These are phyloP conservation scores for Allium sativum DNA, from an alignment of 106 monocot species.

Conservation along the genomic window DNA sequence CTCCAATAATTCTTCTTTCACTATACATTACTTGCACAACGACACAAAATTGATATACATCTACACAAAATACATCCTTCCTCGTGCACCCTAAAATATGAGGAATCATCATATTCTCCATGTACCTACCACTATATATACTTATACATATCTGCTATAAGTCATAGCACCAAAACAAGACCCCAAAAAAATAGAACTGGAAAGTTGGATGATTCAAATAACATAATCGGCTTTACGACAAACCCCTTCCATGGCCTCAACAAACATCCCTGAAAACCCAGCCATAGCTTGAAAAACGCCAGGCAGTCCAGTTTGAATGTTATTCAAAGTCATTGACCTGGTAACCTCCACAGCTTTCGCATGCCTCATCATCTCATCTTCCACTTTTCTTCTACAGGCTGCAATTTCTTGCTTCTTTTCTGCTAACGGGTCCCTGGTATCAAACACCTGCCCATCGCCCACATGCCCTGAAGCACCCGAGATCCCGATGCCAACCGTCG, in stretches of 20 bases:
- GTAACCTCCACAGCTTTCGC: slow-evolving; percentile 55
- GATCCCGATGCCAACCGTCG: slow-evolving; percentile 23
- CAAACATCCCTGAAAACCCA: slow-evolving; percentile 62
- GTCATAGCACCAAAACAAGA: not conserved
- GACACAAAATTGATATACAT: not conserved
- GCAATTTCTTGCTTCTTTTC: slow-evolving; percentile 63
- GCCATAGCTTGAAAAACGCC: slow-evolving; percentile 90
- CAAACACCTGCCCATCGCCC: slow-evolving; percentile 33
- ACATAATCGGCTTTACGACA: slow-evolving; percentile 38
- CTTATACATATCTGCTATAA: slow-evolving; percentile 2
- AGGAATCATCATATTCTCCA: not conserved
- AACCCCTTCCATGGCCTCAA: slow-evolving; percentile 49
- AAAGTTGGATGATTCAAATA: not conserved
- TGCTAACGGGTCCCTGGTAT: slow-evolving; percentile 51
- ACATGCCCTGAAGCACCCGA: slow-evolving; percentile 23
- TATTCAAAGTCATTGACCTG: slow-evolving; percentile 67
- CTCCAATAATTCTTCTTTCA: too few species aligned
- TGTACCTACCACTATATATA: not conserved
- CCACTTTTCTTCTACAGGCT: slow-evolving; percentile 49
- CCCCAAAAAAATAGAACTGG: not conserved
- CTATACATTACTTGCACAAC: too few species aligned
- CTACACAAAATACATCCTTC: not conserved
- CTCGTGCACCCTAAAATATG: not conserved
- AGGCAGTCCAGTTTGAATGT: slow-evolving; percentile 72
- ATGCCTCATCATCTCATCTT: slow-evolving; percentile 64